Evolutionary conservation across 257 asterid genomes (phyloP), one percentile per base, ranked within the genome.

Genomic region (Buddleja alternifolia): DNA sequence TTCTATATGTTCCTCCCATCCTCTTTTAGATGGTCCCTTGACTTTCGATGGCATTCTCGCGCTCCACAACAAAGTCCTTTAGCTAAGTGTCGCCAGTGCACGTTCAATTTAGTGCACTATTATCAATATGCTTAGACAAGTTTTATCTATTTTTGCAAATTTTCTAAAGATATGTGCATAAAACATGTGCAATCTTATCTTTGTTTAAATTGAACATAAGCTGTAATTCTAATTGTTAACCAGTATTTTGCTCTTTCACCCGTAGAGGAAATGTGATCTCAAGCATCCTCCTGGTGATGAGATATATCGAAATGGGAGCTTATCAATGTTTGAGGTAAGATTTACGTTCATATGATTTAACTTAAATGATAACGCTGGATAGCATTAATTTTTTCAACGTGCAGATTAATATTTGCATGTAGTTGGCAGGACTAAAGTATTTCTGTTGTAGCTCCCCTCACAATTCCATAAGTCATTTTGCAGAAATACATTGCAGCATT

Each of bases 221-320:
- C 68, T 53, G 62, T 29, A 48, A 7, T 47, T 44, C 66, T 54
- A n/a, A 5, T 40, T 69, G 55, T 72, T 48, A 45, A n/a, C 3
- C 63, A 2, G 41, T 62, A 11, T 29, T 48, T 54, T 57, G 34
- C 72, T 50, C 48, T 77, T 66, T 62, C 57, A 19, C 19, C 8
- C 85, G 83, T 51, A 90, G 96, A 84, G 80, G 58, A 90, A 89
- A 84, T 94, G 96, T 58, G 96, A 94, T 82, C 97, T 87, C 56
- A 91, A 90, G 87, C 99, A 90, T 78, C 96, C 99, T 16, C 97
- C 97, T 71, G 98, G 98, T 59, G 97, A 93, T 76, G 97, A 93
- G 80, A 93, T 93, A 61, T 93, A 93, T 73, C 83, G 96, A 73
- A 85, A 90, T 69, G 97, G 98, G 65, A 93, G 96, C 76, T 78